A percentile compares a stretch with the other conserved stretches of the same genome.
phyloP scores from a whole-genome alignment of 2,329 filamentous ascomycete species.

The Pseudogymnoascus sp. region DNA sequence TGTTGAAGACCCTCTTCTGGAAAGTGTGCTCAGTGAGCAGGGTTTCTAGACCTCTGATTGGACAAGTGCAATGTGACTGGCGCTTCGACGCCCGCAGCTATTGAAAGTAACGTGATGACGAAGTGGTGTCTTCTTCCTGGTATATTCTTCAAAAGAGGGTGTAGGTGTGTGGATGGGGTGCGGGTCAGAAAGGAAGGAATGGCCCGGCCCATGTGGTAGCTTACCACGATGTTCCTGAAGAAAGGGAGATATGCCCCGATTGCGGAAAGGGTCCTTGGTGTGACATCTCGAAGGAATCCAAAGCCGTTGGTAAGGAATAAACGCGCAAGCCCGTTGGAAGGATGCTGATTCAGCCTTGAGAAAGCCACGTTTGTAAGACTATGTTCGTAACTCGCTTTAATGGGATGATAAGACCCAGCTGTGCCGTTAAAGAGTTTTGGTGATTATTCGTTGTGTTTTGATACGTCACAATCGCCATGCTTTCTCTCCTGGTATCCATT shows the following conservation, averaged over 20 bases:
- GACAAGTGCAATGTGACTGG: slow-evolving; percentile 13
- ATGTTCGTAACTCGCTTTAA: neutral
- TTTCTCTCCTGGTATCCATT: neutral
- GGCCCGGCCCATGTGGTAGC: slow-evolving; percentile 5
- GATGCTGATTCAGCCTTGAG: neutral
- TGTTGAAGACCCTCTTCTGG: slow-evolving; percentile 12
- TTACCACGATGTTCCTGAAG: neutral
- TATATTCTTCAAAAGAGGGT: slow-evolving; percentile 1
- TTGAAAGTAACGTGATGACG: slow-evolving; percentile 25
- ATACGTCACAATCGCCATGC: neutral
- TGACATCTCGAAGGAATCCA: neutral
- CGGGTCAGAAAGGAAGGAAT: slow-evolving; percentile 4
- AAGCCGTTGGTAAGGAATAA: neutral
- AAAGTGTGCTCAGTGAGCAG: slow-evolving; percentile 18
- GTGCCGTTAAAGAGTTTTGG: neutral
- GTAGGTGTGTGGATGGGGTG: neutral
- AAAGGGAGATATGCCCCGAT: neutral
- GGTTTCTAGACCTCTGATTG: slow-evolving; percentile 23
- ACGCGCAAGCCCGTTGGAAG: neutral
- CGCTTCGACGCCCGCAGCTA: slow-evolving; percentile 19
- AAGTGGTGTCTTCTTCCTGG: slow-evolving; percentile 23
- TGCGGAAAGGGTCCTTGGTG: neutral
- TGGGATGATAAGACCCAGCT: neutral
- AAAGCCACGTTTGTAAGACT: neutral
- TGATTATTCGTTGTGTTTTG: neutral